A percentile compares a stretch with the other conserved stretches of the same genome.
phyloP scores from a whole-genome alignment of 2,329 filamentous ascomycete genomes.

The Ceratocystis variospora region DNA sequence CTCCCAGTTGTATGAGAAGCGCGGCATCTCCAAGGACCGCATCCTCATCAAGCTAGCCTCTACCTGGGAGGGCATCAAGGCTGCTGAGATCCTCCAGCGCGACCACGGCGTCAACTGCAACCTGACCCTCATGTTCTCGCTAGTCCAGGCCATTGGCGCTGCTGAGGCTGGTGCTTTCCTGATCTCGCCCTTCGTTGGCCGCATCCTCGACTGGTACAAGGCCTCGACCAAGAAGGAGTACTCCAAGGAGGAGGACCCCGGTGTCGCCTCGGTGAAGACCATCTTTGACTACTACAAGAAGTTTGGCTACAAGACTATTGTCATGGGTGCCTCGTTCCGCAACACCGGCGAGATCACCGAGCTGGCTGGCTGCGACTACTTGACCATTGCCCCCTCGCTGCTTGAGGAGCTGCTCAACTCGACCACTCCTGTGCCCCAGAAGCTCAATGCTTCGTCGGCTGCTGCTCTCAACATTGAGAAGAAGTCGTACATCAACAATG shows the following conservation, averaged over 20 bases:
- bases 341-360: constrained; percentile 94
- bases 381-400: constrained; percentile 62
- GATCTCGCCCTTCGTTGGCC: constrained; percentile 97
- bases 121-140: constrained; percentile 97
- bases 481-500: constrained; percentile 81
- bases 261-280: constrained; percentile 79
- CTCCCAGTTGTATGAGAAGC: constrained; percentile 75
- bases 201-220: constrained; percentile 99
- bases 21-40: constrained; percentile 85
- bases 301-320: constrained; percentile 95
- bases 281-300: constrained; percentile 99
- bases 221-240: constrained; percentile 87
- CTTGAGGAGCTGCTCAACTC: constrained; percentile 91
- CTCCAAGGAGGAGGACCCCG: constrained; percentile 78
- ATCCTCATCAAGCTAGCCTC: constrained; percentile 98
- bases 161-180: constrained; percentile 93
- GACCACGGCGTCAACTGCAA: constrained; percentile 97
- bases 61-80: constrained; percentile 99
- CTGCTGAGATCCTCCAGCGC: constrained; percentile 87
- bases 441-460: constrained; percentile 64
- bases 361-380: constrained; percentile 94
- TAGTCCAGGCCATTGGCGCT: constrained; percentile 84
- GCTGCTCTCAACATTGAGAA: constrained; percentile 61
- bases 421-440: constrained; percentile 68
- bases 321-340: constrained; percentile 99